A percentile compares a stretch with the other conserved stretches of the same genome.
Conservation (phyloP, 2,329 filamentous ascomycete genomes). For the Chaetomium strumarium region DNA sequence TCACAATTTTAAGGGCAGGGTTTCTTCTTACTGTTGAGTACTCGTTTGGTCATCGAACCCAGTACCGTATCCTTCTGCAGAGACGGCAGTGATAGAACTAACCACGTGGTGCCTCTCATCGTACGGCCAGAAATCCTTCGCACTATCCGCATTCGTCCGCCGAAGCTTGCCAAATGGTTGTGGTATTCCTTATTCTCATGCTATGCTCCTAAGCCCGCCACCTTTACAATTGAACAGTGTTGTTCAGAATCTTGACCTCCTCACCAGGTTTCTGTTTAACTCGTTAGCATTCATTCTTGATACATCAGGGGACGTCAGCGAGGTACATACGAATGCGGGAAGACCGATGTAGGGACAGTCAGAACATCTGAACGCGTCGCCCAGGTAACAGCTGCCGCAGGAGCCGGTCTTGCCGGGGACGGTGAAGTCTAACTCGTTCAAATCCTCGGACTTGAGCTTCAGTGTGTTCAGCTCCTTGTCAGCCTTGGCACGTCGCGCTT, state of each 20-base stretch:
- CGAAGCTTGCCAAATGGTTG: too few species aligned
- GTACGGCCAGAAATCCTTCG: too few species aligned
- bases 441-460: conserved; percentile 69
- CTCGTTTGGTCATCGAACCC: too few species aligned
- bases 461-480: conserved; percentile 40
- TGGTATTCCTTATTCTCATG: too few species aligned
- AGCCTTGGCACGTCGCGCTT: conserved; percentile 30
- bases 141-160: too few species aligned
- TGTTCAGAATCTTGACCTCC: conserved; percentile 82
- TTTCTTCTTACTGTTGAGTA: too few species aligned
- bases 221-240: conserved; percentile 43
- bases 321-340: conserved; percentile 63
- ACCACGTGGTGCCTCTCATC: too few species aligned
- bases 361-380: conserved; percentile 78
- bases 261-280: conserved; percentile 75
- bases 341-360: conserved; percentile 76
- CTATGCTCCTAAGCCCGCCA: not conserved
- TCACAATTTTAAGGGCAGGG: too few species aligned
- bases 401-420: conserved; percentile 95
- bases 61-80: too few species aligned
- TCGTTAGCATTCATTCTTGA: not conserved
- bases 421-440: conserved; percentile 91
- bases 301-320: not conserved
- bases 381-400: conserved; percentile 88
- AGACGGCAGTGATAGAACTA: too few species aligned